Evolutionary conservation across 139 green algal species (phyloP).

Genomic region (Micractinium sp.): DNA sequence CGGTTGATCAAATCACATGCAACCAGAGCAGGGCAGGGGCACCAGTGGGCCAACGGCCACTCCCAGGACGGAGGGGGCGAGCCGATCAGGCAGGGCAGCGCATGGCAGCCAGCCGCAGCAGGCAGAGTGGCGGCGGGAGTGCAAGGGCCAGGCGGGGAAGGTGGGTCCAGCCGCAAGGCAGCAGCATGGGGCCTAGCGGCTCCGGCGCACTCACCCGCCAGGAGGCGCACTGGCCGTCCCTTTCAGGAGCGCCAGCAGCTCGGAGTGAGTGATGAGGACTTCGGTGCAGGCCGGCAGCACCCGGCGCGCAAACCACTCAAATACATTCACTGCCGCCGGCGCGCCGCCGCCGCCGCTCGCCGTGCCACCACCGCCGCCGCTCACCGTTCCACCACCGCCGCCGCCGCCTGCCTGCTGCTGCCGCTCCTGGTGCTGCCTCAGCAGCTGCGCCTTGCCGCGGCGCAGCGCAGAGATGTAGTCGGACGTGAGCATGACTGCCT

Average conservation of each 20-base stretch:
- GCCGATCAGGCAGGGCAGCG: neutral
- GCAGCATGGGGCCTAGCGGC: neutral
- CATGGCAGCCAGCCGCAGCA: neutral
- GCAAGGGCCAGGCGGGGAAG: neutral
- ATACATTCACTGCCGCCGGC: conserved; percentile 5
- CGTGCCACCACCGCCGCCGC: neutral
- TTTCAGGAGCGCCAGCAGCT: conserved; percentile 46
- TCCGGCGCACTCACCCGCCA: neutral
- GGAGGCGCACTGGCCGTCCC: no score
- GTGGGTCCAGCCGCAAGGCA: neutral
- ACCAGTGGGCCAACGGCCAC: neutral
- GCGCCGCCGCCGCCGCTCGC: neutral
- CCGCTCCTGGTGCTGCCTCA: neutral
- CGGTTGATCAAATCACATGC: neutral
- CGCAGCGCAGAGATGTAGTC: conserved; percentile 41
- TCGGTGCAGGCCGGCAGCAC: conserved; percentile 49
- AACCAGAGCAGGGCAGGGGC: neutral
- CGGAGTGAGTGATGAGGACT: conserved; percentile 44
- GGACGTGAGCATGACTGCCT: conserved; percentile 41
- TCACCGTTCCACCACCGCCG: neutral
- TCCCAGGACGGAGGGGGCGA: neutral
- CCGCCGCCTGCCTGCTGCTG: neutral
- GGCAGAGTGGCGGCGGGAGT: neutral
- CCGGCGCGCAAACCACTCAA: conserved; percentile 47
- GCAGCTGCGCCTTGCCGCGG: conserved; percentile 2